phyloP scores from a whole-genome alignment of 2,329 filamentous ascomycete genomes.

The Daldinia sp. region DNA sequence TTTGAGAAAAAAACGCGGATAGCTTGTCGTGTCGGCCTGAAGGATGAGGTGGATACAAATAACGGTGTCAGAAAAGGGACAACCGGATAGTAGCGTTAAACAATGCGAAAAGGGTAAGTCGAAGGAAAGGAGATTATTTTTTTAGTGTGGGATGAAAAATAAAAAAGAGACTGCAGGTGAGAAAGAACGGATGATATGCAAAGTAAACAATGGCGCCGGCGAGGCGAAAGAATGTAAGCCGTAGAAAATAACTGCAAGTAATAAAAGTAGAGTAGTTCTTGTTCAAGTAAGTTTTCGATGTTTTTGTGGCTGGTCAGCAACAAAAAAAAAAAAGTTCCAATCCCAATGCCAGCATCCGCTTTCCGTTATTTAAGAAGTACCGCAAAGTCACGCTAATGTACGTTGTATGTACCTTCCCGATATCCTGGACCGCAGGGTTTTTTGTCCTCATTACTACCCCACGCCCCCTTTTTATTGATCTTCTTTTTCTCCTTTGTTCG shows the following conservation, averaged over 20 bases:
- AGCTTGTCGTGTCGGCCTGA: neutral
- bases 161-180: slow-evolving; percentile 16
- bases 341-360: slow-evolving; percentile 9
- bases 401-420: slow-evolving; percentile 18
- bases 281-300: slow-evolving; percentile 9
- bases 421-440: slow-evolving; percentile 21
- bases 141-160: slow-evolving; percentile 16
- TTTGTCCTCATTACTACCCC: slow-evolving; percentile 6
- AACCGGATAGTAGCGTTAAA: slow-evolving; percentile 7
- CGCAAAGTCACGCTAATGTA: slow-evolving; percentile 10
- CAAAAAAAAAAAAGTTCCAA: slow-evolving; percentile 26
- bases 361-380: slow-evolving; percentile 10
- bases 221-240: slow-evolving; percentile 43
- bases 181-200: slow-evolving; percentile 33
- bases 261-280: neutral
- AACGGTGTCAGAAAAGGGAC: slow-evolving; percentile 1
- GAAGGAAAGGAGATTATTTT: slow-evolving; percentile 19
- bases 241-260: slow-evolving; percentile 24
- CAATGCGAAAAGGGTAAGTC: neutral
- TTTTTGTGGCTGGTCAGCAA: slow-evolving; percentile 37
- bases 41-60: neutral
- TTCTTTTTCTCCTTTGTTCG: slow-evolving; percentile 31
- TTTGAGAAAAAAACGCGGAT: slow-evolving; percentile 10
- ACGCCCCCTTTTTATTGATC: slow-evolving; percentile 14
- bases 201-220: slow-evolving; percentile 37